A percentile compares a stretch with the other conserved stretches of the same genome.
phyloP scores from a whole-genome alignment of 1,284 basidiomycete species.

The Sporisorium exsertum region DNA sequence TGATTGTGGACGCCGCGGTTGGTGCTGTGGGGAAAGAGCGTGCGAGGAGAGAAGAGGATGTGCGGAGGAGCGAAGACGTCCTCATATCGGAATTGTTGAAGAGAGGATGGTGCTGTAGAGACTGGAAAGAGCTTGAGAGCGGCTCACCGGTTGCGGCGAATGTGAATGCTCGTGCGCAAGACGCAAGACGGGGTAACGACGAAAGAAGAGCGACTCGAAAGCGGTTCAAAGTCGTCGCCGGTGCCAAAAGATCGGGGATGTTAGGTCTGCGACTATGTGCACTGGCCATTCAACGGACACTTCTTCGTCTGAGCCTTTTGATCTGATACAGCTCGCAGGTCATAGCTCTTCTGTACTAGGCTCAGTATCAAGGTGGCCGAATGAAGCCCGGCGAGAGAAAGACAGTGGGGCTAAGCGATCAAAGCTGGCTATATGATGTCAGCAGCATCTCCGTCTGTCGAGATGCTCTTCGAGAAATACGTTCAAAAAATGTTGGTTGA shows the following conservation, averaged over 20 bases:
- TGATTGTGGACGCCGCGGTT: not conserved
- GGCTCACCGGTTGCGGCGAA: too few species aligned
- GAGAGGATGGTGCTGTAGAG: not conserved
- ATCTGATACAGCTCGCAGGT: too few species aligned
- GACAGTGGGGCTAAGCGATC: too few species aligned
- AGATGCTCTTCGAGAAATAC: not conserved
- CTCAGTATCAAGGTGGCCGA: too few species aligned
- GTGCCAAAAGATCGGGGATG: not conserved
- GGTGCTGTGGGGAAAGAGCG: conserved; percentile 8
- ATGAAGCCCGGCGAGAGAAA: too few species aligned
- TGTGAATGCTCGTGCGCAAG: too few species aligned
- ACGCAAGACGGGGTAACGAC: conserved; percentile 12
- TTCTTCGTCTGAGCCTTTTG: too few species aligned
- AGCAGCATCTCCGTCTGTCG: not conserved
- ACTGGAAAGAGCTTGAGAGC: too few species aligned
- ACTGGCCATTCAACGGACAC: not conserved
- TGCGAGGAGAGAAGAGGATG: conserved; percentile 25
- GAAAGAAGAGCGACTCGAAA: not conserved
- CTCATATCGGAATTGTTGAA: conserved; percentile 28
- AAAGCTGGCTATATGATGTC: not conserved
- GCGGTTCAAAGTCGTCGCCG: conserved; percentile 6
- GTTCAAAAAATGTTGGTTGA: not conserved
- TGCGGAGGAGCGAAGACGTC: conserved; percentile 37
- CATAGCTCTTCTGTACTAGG: too few species aligned
- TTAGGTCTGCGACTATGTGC: not conserved